phyloP scores from a whole-genome alignment of 2,329 filamentous ascomycete genomes.

The Magnaporthiopsis incrustans region DNA sequence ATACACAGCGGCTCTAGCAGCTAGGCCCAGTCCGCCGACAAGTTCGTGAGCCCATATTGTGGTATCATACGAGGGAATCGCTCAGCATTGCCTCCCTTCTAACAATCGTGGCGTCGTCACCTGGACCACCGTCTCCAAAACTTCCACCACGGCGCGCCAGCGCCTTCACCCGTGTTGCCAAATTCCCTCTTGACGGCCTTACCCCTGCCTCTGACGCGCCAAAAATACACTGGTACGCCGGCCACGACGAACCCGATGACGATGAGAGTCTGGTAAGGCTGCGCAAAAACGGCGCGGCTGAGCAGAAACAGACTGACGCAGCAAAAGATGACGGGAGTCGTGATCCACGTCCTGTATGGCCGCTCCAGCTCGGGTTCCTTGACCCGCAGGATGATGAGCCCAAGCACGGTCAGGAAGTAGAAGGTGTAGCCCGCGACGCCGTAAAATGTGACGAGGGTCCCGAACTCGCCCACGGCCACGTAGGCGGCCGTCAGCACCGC shows the following conservation, averaged over 20 bases:
- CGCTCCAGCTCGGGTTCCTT: conserved; percentile 80
- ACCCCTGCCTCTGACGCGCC: conserved; percentile 63
- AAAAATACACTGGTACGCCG: conserved; percentile 84
- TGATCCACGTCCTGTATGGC: conserved; percentile 94
- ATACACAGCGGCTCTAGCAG: neutral
- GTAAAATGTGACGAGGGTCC: conserved; percentile 90
- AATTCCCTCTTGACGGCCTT: conserved; percentile 35
- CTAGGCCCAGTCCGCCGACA: neutral
- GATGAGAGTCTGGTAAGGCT: conserved; percentile 81
- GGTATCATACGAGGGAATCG: neutral
- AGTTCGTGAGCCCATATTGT: neutral
- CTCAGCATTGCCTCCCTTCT: neutral
- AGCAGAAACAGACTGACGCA: conserved; percentile 92
- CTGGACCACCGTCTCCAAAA: conserved; percentile 44
- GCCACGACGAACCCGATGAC: conserved; percentile 78
- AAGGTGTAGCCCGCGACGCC: conserved; percentile 96
- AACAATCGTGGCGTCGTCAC: neutral
- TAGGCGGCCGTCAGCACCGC: conserved; percentile 64
- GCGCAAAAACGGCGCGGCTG: conserved; percentile 78
- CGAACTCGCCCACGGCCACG: conserved; percentile 80
- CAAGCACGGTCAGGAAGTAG: conserved; percentile 91
- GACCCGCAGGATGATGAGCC: conserved; percentile 83
- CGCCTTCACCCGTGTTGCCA: conserved; percentile 18
- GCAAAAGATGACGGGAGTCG: conserved; percentile 95
- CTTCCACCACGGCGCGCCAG: conserved; percentile 41